phyloP scores from a whole-genome alignment of 169 alveolate species.

The Plasmodium gaboni region DNA sequence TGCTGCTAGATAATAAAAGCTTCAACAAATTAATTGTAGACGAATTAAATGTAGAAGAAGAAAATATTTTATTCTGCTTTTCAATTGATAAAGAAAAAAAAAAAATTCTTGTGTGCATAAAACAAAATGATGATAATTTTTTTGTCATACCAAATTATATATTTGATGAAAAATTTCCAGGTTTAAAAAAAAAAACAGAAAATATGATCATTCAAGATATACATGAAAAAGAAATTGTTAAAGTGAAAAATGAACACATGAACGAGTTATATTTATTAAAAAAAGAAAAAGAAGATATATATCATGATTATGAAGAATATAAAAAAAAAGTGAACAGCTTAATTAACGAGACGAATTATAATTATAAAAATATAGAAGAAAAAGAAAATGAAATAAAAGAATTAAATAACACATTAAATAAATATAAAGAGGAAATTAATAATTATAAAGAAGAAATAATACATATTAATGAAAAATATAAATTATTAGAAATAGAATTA shows the following conservation, averaged over 20 bases:
- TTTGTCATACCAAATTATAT: constrained; percentile 8
- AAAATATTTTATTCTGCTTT: constrained; percentile 20
- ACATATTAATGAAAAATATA: constrained; percentile 28
- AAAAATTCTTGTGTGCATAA: constrained; percentile 10
- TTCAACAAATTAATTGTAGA: not conserved
- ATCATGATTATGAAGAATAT: constrained; percentile 41
- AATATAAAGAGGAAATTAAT: constrained; percentile 49
- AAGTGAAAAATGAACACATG: not conserved
- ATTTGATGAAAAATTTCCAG: constrained; percentile 21
- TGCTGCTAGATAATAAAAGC: not conserved
- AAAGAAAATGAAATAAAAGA: constrained; percentile 17
- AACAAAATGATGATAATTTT: constrained; percentile 20
- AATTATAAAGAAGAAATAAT: constrained; percentile 32
- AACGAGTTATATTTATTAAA: constrained; percentile 13
- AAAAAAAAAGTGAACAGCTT: constrained; percentile 30
- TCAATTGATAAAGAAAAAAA: not conserved
- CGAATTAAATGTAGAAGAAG: not conserved
- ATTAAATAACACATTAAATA: constrained; percentile 21
- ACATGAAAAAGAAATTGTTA: constrained; percentile 11
- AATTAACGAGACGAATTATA: constrained; percentile 43
- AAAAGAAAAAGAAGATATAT: constrained; percentile 27
- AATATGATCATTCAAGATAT: constrained; percentile 23
- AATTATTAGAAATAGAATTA: constrained; percentile 22
- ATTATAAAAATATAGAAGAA: constrained; percentile 45
- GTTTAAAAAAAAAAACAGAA: constrained; percentile 1